A percentile compares a stretch with the other conserved stretches of the same genome.
phyloP scores from a whole-genome alignment of 257 asterid genomes.

The Solanum chilense region DNA sequence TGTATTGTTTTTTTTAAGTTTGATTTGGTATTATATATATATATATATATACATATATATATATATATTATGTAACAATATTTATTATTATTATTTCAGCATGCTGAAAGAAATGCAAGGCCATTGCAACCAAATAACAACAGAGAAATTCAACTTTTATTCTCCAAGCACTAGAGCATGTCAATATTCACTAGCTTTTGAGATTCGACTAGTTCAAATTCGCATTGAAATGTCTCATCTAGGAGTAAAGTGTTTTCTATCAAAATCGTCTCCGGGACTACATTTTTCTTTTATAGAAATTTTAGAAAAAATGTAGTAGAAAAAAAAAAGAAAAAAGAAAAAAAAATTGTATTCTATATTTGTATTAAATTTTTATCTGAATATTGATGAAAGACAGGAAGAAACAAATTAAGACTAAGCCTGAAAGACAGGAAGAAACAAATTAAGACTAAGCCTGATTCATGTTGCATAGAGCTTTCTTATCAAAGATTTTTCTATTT shows the following conservation, averaged over 20 bases:
- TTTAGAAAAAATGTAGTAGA: background rate
- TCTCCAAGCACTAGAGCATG: background rate
- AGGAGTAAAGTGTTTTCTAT: background rate
- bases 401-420: background rate
- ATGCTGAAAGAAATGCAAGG: slow-evolving; percentile 52
- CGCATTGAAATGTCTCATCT: fast-evolving
- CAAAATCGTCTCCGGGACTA: background rate
- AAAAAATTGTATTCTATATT: background rate
- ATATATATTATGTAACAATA: too few species aligned
- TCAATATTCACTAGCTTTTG: background rate
- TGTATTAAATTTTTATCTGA: background rate
- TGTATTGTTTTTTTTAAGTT: background rate
- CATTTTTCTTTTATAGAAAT: background rate
- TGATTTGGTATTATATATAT: background rate
- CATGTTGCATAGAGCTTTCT: background rate
- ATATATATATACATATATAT: too few species aligned
- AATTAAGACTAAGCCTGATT: background rate
- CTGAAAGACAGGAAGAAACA: background rate
- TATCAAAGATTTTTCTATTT: background rate
- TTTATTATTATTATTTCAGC: slow-evolving; percentile 19
- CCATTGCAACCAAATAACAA: slow-evolving; percentile 38
- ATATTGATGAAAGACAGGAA: background rate
- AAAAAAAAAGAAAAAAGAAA: background rate
- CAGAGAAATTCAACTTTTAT: slow-evolving; percentile 22
- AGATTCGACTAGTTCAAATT: background rate